Base-by-base conservation (phyloP, 345 rosid genomes). In the Populus nigra region DNA sequence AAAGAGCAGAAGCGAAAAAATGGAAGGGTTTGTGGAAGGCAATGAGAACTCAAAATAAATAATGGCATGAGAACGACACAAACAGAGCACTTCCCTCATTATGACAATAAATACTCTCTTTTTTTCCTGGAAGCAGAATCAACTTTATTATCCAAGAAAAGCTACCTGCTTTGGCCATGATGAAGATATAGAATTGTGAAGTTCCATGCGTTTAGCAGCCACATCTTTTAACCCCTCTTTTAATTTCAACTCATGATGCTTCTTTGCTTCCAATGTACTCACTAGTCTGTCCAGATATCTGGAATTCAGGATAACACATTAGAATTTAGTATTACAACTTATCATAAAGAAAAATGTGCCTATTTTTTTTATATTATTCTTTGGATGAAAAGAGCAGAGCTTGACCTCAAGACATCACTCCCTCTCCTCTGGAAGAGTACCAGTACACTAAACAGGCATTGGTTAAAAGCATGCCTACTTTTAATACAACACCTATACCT, bases 121-220 rank as follows among this genome's bases (percentile, higher is more conserved):
- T 61, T 69, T 39, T 29, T 50, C 55, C 63, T 16, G 50, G 63
- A 47, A 71, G 49, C 11, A 62, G 25, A 67, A 41, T 63, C n/a
- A 69, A 49, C 17, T 27, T 39, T 16, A 36, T 47, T 13, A 15
- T 23, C 18, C 38, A 50, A 17, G 8, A 59, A 36, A 53, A 78
- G 83, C 77, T 53, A 90, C 99, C 86, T 92, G 98, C 88, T 93
- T 95, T 57, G 99, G 99, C 99, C 99, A 93, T 73, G 86, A 91
- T 31, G 99, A 93, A 77, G 89, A 89, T 47, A 92, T 78, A 59
- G 97, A 92, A 85, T 95, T 95, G 79, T 90, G 94, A 76, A 95
- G 96, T 85, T 93, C 94, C 98, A 93, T 89, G 66, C 92, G 96
- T 86, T 81, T 96, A 72, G 88, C 83, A 80, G 87, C 90, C 73